A percentile compares a stretch with the other conserved stretches of the same genome.
phyloP scores from a whole-genome alignment of 2,329 filamentous ascomycete genomes.

The Xylariaceae sp. region DNA sequence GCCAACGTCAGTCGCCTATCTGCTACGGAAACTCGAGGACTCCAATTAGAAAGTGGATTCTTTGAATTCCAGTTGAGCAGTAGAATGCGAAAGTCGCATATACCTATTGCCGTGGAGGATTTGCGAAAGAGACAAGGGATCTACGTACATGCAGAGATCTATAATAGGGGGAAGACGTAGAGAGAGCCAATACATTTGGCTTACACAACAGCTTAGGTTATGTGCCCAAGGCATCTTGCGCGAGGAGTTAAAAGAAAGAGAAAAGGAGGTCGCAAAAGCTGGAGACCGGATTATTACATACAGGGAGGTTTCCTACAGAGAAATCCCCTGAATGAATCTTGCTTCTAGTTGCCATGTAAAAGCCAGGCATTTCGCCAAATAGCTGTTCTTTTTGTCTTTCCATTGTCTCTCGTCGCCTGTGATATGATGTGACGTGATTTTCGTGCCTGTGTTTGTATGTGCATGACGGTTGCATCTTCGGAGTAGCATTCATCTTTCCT shows the following conservation, averaged over 20 bases:
- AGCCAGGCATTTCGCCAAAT: background rate
- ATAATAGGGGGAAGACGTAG: background rate
- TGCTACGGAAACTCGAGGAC: constrained; percentile 54
- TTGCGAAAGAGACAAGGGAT: constrained; percentile 10
- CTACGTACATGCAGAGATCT: constrained; percentile 18
- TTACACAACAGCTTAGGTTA: too few species aligned
- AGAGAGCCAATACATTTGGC: background rate
- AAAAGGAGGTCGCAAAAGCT: too few species aligned
- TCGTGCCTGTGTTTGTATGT: background rate
- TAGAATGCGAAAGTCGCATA: background rate
- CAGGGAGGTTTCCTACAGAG: too few species aligned
- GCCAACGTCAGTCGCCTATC: constrained; percentile 72
- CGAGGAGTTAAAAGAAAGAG: too few species aligned
- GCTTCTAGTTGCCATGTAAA: constrained; percentile 5
- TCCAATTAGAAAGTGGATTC: constrained; percentile 37
- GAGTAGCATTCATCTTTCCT: background rate
- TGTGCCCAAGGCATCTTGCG: too few species aligned
- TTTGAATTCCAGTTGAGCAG: constrained; percentile 4
- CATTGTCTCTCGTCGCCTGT: background rate
- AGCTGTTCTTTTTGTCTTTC: too few species aligned
- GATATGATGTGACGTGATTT: background rate
- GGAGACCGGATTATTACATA: too few species aligned
- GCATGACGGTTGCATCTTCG: background rate
- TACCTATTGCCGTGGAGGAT: constrained; percentile 4
- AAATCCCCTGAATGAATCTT: background rate